Base-by-base conservation (phyloP, 176 grass and related monocot species). In the Oryza coarctata region DNA sequence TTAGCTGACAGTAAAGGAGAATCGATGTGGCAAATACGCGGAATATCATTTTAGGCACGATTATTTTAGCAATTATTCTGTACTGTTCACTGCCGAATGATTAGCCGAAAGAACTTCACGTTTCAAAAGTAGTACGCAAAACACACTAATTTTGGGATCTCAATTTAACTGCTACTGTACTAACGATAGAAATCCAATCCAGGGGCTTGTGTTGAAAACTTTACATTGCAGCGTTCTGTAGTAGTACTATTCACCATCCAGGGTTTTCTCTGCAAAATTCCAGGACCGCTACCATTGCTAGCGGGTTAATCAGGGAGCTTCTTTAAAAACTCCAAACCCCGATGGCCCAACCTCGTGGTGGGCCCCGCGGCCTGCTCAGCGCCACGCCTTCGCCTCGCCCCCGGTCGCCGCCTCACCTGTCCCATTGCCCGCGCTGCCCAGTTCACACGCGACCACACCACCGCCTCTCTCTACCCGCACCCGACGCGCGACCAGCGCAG, bases 361-460 rank as follows among this genome's bases (percentile, higher is more conserved):
- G 76, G 82, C 23, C 87, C 76, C 71, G 25, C 40, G 1, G 57
- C 87, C 87, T 29, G 33, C 20, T 85, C 82, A 85, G 27, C 78
- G 58, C 66, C 87, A 77, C 87, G 64, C 35, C 47, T 4, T 5
- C 45, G 15, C 12, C 9, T 50, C 17, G 5, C 17, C 17, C 49
- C 18, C 55, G 20, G 12, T 58, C 76, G 81, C 75, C 61, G 45
- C 34, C 61, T 20, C 0, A 30, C 6, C 43, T 5, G 11, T 30
- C 31, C 73, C 50, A 6, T 20, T n/a, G 50, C n/a, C 22, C 33
- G 20, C 41, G 30, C 58, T 41, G 72, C 29, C 32, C 31, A 29
- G 20, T 25, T 29, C 15, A 18, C n/a, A 38, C 20, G 1, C 20
- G 1, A 5, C 31, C 11, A 15, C 65, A 32, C 50, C 12, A 9